Evolutionary conservation across 2,329 filamentous ascomycete genomes (phyloP), one percentile per base, ranked within the genome.

Genomic region (Plenodomus lindquistii): DNA sequence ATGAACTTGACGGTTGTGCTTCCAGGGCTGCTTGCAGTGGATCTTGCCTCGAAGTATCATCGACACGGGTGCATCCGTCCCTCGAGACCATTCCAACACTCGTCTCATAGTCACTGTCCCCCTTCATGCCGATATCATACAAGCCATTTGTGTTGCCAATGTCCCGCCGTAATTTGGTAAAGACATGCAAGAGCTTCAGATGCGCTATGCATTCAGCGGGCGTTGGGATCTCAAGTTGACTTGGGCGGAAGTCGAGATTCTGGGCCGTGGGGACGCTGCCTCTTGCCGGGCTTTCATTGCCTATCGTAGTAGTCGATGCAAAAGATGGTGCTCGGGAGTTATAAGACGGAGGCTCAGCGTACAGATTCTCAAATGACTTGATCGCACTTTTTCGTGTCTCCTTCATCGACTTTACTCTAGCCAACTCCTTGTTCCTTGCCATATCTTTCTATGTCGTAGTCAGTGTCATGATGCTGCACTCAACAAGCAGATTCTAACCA

Each of bases 121-220:
- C 47, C 17, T 39, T 48, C n/a, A 50, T 22, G 7, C 37, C 35
- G 40, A 91, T 77, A 2, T 81, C 81, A 71, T 85, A 92, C 1
- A 91, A 73, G 0, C 85, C 85, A 59, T 91, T 84, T 0, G 74
- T 81, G 45, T 82, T 85, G 5, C 85, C 85, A 16, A 91, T 71
- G 16, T 83, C 79, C 49, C 89, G 84, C 53, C 85, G 86, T 44
- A 93, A 72, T 27, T 78, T 78, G 55, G 88, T 81, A 47, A 93
- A 79, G 9, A 85, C 82, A 43, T 84, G 81, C 1, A 93, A 77
- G 0, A 93, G 76, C 66, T 89, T 90, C 21, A 93, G 78, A 66
- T 94, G 89, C 1, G 83, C 86, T 18, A 89, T 80, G 55, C 86
- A 89, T 36, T 84, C 79, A 50, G 85, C 79, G 4, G 69, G 68